phyloP scores from a whole-genome alignment of 257 asterid genomes.

The Solanum tarapatanum region DNA sequence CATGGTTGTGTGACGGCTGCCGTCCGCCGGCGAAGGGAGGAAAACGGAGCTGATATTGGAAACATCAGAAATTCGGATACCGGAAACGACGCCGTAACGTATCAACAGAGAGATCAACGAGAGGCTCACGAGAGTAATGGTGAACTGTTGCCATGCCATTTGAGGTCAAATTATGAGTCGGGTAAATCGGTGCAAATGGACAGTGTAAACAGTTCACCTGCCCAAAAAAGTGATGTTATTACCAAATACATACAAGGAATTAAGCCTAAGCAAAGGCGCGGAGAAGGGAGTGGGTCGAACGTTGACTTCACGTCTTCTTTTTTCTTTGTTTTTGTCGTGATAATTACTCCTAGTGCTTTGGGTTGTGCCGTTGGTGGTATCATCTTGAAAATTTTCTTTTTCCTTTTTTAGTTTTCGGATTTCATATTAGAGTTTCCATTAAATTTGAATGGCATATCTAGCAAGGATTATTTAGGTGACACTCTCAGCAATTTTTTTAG shows the following conservation, averaged over 20 bases:
- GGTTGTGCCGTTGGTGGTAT: neutral
- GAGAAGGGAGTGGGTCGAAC: neutral
- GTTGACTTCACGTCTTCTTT: neutral
- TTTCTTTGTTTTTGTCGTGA: neutral
- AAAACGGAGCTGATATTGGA: neutral
- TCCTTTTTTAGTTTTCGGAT: too few species aligned
- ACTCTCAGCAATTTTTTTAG: too few species aligned
- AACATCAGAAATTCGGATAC: neutral
- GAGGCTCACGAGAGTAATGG: neutral
- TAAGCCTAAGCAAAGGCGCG: neutral
- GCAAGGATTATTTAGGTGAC: fast-evolving
- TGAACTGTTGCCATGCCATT: neutral
- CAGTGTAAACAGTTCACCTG: neutral
- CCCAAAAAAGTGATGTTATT: neutral
- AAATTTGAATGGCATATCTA: too few species aligned
- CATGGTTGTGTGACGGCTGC: neutral
- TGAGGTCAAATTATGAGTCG: neutral
- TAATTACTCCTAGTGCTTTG: neutral
- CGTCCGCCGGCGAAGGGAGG: neutral
- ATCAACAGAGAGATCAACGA: neutral
- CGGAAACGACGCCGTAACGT: neutral
- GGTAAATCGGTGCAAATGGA: neutral
- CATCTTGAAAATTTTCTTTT: neutral
- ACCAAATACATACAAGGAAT: neutral
- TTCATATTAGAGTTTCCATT: too few species aligned